Conservation (phyloP, 495 filamentous ascomycete species). For the Neurospora sp. region DNA sequence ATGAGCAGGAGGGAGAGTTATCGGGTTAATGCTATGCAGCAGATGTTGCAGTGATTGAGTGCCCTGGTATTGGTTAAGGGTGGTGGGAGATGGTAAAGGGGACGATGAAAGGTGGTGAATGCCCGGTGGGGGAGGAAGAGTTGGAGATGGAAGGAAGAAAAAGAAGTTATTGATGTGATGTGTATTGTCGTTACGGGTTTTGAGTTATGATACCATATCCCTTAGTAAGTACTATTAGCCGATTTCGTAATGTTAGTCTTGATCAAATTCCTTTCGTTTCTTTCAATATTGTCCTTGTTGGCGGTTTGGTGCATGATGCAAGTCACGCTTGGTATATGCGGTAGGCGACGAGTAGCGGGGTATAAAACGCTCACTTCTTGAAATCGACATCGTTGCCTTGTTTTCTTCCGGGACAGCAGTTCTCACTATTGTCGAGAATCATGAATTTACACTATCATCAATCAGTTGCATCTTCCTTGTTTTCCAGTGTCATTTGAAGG, state of each 20-base stretch:
- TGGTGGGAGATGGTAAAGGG: background rate
- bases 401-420: background rate
- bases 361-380: background rate
- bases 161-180: background rate
- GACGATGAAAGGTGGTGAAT: background rate
- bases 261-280: background rate
- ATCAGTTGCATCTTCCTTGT: background rate
- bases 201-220: background rate
- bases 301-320: background rate
- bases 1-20: slow-evolving; percentile 49
- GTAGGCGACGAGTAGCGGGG: background rate
- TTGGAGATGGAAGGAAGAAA: background rate
- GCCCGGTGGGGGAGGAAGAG: too few relatives aligned
- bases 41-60: slow-evolving; percentile 19
- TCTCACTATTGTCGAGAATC: background rate
- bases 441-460: too few relatives aligned
- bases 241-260: background rate
- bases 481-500: background rate
- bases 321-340: background rate
- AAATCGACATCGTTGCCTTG: background rate
- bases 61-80: background rate
- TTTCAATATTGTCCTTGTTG: background rate
- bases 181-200: background rate
- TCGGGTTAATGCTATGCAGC: slow-evolving; percentile 40
- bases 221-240: background rate